Conservation (phyloP, 768 basidiomycete species). For the Pleurotus citrinopileatus region DNA sequence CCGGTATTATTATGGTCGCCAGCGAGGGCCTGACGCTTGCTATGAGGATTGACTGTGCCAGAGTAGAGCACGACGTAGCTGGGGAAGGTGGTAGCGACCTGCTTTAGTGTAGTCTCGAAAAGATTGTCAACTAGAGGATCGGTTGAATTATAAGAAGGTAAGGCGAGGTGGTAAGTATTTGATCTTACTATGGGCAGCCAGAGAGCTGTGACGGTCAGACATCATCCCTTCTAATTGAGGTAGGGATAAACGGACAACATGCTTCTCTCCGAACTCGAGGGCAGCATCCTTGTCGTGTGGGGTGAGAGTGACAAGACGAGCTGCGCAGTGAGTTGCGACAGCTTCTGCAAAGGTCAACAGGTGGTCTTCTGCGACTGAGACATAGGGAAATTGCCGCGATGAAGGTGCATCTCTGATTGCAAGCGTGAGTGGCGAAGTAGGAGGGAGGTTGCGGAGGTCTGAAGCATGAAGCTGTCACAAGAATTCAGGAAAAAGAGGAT, state of each 20-base stretch:
- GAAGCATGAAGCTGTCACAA: slow-evolving; percentile 63
- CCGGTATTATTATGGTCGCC: slow-evolving; percentile 12
- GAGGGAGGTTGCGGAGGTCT: slow-evolving; percentile 63
- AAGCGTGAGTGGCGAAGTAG: slow-evolving; percentile 46
- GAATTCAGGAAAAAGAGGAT: slow-evolving; percentile 1
- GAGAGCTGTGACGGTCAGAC: slow-evolving; percentile 40
- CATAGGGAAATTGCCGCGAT: slow-evolving; percentile 62
- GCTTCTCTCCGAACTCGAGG: slow-evolving; percentile 40
- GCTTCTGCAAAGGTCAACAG: slow-evolving; percentile 43
- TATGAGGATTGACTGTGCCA: slow-evolving; percentile 43
- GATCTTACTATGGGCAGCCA: slow-evolving; percentile 54
- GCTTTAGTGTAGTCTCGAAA: slow-evolving; percentile 47
- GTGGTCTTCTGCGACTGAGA: slow-evolving; percentile 37
- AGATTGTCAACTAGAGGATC: slow-evolving; percentile 32
- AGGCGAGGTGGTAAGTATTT: background rate
- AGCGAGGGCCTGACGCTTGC: slow-evolving; percentile 36
- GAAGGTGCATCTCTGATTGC: slow-evolving; percentile 48
- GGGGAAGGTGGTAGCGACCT: slow-evolving; percentile 46
- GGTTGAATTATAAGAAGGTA: slow-evolving; percentile 10
- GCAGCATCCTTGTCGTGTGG: slow-evolving; percentile 33
- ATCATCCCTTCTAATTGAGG: slow-evolving; percentile 45
- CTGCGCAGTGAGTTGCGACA: slow-evolving; percentile 53
- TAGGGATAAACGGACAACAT: slow-evolving; percentile 56
- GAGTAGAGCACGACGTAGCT: slow-evolving; percentile 67
- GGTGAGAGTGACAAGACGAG: slow-evolving; percentile 40